These are phyloP conservation scores for Cicer bijugum DNA, from an alignment of 306 rosid genomes.

Conservation along the genomic window DNA sequence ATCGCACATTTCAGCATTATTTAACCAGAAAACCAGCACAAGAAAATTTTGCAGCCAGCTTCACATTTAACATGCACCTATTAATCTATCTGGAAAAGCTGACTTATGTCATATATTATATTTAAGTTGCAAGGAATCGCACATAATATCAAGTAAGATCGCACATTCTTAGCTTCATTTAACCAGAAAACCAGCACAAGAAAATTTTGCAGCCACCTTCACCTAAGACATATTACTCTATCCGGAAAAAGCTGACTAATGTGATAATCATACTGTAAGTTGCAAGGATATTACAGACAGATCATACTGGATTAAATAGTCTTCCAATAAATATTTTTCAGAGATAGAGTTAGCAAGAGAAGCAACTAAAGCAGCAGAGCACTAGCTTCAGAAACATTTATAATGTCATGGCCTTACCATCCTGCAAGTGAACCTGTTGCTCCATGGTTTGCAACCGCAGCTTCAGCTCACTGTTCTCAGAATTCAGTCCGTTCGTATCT, in stretches of 20 bases:
- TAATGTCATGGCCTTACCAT: conserved; percentile 58
- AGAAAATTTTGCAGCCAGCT: conserved; percentile 21
- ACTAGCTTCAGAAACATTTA: conserved; percentile 21
- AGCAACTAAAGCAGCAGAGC: background rate
- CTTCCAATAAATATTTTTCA: conserved; percentile 9
- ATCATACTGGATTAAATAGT: conserved; percentile 4
- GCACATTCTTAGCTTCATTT: background rate
- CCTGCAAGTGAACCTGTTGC: conserved; percentile 97
- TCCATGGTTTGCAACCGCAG: conserved; percentile 96
- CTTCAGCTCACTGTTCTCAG: conserved; percentile 92
- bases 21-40: conserved; percentile 35
- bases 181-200: conserved; percentile 31
- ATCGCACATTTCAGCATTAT: conserved; percentile 1
- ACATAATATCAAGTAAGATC: background rate
- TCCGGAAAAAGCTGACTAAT: background rate
- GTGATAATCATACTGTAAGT: background rate
- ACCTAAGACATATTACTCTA: conserved; percentile 21
- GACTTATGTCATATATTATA: conserved; percentile 7
- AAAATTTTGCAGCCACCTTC: conserved; percentile 19
- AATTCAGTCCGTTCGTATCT: conserved; percentile 84
- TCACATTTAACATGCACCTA: conserved; percentile 26
- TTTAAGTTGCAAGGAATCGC: background rate
- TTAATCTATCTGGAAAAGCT: background rate
- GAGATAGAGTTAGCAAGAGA: conserved; percentile 23
- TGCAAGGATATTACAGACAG: conserved; percentile 15